Evolutionary conservation across 352 stramenopile genomes (phyloP).

Genomic region (Pythium insidiosum): DNA sequence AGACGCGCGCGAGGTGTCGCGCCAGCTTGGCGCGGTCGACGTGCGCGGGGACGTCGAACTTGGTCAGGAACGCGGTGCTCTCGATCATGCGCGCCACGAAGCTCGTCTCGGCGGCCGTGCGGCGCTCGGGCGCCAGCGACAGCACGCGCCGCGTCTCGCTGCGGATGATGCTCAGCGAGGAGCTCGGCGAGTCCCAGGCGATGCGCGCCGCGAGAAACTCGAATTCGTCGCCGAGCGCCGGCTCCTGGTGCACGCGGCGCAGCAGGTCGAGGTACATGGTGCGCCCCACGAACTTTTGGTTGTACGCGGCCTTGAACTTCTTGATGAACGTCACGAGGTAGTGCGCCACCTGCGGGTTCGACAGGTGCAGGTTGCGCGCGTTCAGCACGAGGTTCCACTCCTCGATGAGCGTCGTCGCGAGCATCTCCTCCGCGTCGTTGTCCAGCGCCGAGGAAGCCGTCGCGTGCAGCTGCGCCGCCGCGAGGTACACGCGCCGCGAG

Average conservation of each 20-base stretch:
- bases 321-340: slow-evolving; percentile 70
- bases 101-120: slow-evolving; percentile 31
- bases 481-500: slow-evolving; percentile 37
- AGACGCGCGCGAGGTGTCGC: slow-evolving; percentile 32
- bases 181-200: slow-evolving; percentile 41
- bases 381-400: slow-evolving; percentile 63
- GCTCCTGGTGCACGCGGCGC: slow-evolving; percentile 51
- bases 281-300: slow-evolving; percentile 69
- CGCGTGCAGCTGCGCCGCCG: slow-evolving; percentile 25
- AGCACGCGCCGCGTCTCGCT: slow-evolving; percentile 61
- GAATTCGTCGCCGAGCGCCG: slow-evolving; percentile 42
- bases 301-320: slow-evolving; percentile 70
- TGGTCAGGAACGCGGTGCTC: slow-evolving; percentile 42
- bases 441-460: slow-evolving; percentile 20
- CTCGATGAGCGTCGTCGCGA: slow-evolving; percentile 57
- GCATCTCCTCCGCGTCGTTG: slow-evolving; percentile 36
- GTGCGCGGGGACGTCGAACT: slow-evolving; percentile 50
- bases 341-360: slow-evolving; percentile 56
- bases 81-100: slow-evolving; percentile 60
- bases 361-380: slow-evolving; percentile 49
- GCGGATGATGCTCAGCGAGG: slow-evolving; percentile 58
- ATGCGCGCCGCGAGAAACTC: slow-evolving; percentile 40
- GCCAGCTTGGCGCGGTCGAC: slow-evolving; percentile 46
- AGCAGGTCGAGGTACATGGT: slow-evolving; percentile 69
- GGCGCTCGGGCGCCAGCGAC: slow-evolving; percentile 20